Conservation (phyloP, 129 eudicot species). For the Sambucus nigra region DNA sequence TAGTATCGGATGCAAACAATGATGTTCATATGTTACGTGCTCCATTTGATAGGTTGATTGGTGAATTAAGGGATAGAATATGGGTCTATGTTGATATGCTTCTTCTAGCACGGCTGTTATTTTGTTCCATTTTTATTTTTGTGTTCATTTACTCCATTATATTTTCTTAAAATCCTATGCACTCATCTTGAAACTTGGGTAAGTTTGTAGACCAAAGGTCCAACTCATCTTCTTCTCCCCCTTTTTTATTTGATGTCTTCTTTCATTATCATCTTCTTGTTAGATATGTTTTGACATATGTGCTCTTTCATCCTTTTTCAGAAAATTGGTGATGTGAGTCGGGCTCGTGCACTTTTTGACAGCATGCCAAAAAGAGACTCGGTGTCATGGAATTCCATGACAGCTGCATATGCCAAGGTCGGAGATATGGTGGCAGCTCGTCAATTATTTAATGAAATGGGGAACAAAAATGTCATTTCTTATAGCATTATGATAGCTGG, state of each 20-base stretch:
- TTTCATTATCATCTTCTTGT: neutral
- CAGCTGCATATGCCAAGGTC: conserved; percentile 24
- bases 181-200: no score
- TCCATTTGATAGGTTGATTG: no score
- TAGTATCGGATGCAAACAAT: no score
- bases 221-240: no score
- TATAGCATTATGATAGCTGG: conserved; percentile 36
- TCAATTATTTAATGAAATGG: conserved; percentile 26
- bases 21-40: no score
- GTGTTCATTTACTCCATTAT: no score
- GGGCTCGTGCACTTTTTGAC: conserved; percentile 35
- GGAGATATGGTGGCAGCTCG: conserved; percentile 37
- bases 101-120: no score
- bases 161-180: no score
- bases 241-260: neutral
- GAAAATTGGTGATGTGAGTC: conserved; percentile 30
- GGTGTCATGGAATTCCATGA: conserved; percentile 46
- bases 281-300: conserved; percentile 1
- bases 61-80: no score
- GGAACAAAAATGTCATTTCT: conserved; percentile 27
- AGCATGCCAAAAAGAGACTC: conserved; percentile 24
- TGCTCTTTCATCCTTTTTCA: conserved; percentile 19
- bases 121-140: no score
- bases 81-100: no score
- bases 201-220: no score